A percentile compares a stretch with the other conserved stretches of the same genome.
Evolutionary conservation across 1,284 basidiomycete genomes (phyloP).

Genomic region (Ustilago vetiveriae): DNA sequence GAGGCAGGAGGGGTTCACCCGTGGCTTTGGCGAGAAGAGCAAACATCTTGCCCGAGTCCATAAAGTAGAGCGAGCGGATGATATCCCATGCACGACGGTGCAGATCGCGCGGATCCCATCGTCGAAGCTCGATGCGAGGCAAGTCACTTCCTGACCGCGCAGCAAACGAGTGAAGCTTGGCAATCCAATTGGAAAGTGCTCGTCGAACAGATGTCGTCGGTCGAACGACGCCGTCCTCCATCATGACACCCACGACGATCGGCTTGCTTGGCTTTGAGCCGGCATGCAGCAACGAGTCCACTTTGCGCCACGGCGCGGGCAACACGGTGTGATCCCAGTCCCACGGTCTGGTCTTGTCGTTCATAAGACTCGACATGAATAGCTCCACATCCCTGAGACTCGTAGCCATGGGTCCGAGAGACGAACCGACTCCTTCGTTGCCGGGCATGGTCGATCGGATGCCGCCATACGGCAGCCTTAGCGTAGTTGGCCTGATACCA

Average conservation of each 20-base stretch:
- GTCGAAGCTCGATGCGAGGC: slow-evolving; percentile 19
- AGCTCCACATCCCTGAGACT: slow-evolving; percentile 40
- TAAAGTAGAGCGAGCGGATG: slow-evolving; percentile 50
- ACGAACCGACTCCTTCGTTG: slow-evolving; percentile 37
- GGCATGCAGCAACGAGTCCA: slow-evolving; percentile 21
- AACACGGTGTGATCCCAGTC: slow-evolving; percentile 19
- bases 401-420: slow-evolving; percentile 34
- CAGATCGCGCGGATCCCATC: slow-evolving; percentile 27
- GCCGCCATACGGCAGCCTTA: slow-evolving; percentile 34
- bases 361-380: slow-evolving; percentile 41
- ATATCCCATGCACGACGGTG: slow-evolving; percentile 43
- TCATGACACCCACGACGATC: slow-evolving; percentile 31
- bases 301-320: slow-evolving; percentile 30
- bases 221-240: slow-evolving; percentile 36
- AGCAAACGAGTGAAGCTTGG: slow-evolving; percentile 9
- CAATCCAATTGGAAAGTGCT: slow-evolving; percentile 27
- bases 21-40: slow-evolving; percentile 32
- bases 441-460: slow-evolving; percentile 45
- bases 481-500: slow-evolving; percentile 41
- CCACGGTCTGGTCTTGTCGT: slow-evolving; percentile 33
- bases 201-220: slow-evolving; percentile 30
- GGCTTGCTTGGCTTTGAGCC: slow-evolving; percentile 1
- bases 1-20: slow-evolving; percentile 40
- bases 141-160: neutral
- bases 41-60: slow-evolving; percentile 45